phyloP scores from a whole-genome alignment of 352 stramenopile genomes.

The Phytopythium montanum region DNA sequence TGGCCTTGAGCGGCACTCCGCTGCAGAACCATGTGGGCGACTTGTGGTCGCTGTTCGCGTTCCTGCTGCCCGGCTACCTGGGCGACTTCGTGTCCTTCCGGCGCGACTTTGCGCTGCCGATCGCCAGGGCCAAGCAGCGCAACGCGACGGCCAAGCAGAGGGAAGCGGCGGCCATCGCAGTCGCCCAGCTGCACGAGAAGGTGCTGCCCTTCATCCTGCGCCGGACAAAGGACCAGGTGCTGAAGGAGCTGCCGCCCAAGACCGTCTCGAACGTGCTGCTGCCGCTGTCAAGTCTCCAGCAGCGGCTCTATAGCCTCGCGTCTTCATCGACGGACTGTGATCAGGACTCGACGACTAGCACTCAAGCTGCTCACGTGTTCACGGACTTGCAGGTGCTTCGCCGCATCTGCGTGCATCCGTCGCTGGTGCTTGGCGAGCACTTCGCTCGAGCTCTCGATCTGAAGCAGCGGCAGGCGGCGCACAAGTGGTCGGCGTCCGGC shows the following conservation, averaged over 20 bases:
- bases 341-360: not conserved
- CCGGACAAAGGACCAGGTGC: conserved; percentile 95
- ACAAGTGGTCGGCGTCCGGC: conserved; percentile 81
- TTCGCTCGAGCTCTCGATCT: conserved; percentile 16
- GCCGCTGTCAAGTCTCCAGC: conserved; percentile 86
- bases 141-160: conserved; percentile 77
- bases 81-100: conserved; percentile 79
- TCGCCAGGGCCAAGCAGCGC: conserved; percentile 46
- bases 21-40: conserved; percentile 98
- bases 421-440: conserved; percentile 59
- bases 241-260: conserved; percentile 96
- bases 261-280: conserved; percentile 94
- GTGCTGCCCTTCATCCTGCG: conserved; percentile 97
- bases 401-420: conserved; percentile 94
- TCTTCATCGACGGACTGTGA: conserved; percentile 12
- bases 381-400: conserved; percentile 78
- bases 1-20: conserved; percentile 96
- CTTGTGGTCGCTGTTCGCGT: conserved; percentile 97
- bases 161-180: conserved; percentile 71
- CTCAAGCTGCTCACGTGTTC: conserved; percentile 39
- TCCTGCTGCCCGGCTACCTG: conserved; percentile 97
- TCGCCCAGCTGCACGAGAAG: conserved; percentile 93
- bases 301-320: conserved; percentile 70
- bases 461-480: conserved; percentile 24
- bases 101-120: conserved; percentile 57